Percentiles rank a stretch among this genome's conserved stretches.
These are phyloP conservation scores for Boletus speciosus DNA, from an alignment of 768 basidiomycete species.

Conservation along the genomic window DNA sequence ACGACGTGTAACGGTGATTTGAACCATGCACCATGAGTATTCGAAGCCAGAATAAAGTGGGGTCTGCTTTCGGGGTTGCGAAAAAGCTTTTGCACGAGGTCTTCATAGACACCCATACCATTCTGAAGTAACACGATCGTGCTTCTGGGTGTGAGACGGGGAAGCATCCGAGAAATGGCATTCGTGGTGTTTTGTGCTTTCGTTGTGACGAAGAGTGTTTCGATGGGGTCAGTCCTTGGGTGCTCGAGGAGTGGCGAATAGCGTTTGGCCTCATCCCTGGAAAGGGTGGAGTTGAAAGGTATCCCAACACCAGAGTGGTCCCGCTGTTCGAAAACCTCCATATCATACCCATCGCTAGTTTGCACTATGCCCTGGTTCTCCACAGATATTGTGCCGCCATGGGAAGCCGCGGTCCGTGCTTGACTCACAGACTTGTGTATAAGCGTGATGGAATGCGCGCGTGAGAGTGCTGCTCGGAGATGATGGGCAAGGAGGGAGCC, in stretches of 20 bases:
- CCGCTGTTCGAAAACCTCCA: constrained; percentile 44
- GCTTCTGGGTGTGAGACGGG: constrained; percentile 59
- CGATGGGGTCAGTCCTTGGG: constrained; percentile 42
- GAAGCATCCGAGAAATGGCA: constrained; percentile 56
- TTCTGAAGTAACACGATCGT: constrained; percentile 94
- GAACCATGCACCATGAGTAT: constrained; percentile 73
- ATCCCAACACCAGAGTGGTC: constrained; percentile 23
- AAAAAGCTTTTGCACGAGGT: constrained; percentile 63
- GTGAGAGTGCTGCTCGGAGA: constrained; percentile 59
- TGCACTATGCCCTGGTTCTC: constrained; percentile 47
- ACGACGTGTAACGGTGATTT: constrained; percentile 53
- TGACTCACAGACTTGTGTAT: constrained; percentile 55
- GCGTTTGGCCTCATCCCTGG: constrained; percentile 11
- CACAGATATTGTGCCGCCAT: constrained; percentile 41
- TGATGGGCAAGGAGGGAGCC: constrained; percentile 81
- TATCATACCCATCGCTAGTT: constrained; percentile 42
- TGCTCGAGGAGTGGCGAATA: constrained; percentile 13
- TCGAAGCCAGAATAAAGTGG: constrained; percentile 80
- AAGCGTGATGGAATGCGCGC: constrained; percentile 56
- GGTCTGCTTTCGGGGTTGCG: constrained; percentile 71
- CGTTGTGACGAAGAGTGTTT: constrained; percentile 77
- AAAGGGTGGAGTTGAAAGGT: constrained; percentile 13
- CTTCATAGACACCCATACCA: constrained; percentile 90
- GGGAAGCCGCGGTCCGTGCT: constrained; percentile 33
- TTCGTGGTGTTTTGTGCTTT: constrained; percentile 67